Percentiles rank a stretch among this genome's conserved stretches.
These are phyloP conservation scores for Steccherinum ochraceum DNA, from an alignment of 768 basidiomycete species.

Conservation along the genomic window DNA sequence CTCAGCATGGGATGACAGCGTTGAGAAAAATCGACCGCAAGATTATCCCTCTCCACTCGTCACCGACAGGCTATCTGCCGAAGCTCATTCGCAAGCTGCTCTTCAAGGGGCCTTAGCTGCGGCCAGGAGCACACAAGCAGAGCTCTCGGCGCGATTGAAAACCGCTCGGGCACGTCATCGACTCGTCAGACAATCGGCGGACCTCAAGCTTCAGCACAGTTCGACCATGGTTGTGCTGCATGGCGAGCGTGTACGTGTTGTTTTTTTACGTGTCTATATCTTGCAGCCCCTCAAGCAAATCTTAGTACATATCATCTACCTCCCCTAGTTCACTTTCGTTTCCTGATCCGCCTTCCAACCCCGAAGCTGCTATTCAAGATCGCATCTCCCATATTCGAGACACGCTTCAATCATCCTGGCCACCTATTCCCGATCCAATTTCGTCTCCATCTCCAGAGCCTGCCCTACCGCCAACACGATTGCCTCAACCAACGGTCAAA, in stretches of 20 bases:
- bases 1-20: not conserved
- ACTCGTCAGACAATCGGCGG: no score
- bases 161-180: no score
- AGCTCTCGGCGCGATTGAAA: not conserved
- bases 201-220: not conserved
- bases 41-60: conserved; percentile 1
- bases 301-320: no score
- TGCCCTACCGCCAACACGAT: not conserved
- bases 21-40: no score
- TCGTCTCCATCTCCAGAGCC: not conserved
- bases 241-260: not conserved
- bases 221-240: not conserved
- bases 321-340: no score
- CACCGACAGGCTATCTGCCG: not conserved
- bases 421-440: not conserved
- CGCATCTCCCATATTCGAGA: conserved; percentile 1
- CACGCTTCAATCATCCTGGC: not conserved
- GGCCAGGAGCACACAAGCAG: not conserved
- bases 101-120: not conserved
- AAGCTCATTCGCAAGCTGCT: not conserved
- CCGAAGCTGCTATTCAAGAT: not conserved
- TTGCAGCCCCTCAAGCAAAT: no score
- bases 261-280: no score
- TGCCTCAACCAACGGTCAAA: not conserved
- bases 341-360: not conserved